These are phyloP conservation scores for Chrysosporium queenslandicum DNA, from an alignment of 2,329 filamentous ascomycete species.

Conservation along the genomic window DNA sequence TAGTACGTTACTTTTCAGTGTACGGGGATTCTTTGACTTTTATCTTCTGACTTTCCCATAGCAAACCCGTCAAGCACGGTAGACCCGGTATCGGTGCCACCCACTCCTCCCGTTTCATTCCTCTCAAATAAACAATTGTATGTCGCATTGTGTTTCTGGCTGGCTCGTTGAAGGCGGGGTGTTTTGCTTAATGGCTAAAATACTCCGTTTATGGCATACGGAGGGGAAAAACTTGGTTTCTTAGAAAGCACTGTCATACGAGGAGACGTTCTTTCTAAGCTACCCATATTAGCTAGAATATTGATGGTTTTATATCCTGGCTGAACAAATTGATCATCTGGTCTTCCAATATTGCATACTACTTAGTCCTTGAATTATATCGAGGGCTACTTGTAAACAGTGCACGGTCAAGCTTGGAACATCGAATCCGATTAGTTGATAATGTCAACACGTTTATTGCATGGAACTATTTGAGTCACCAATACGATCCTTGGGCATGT, in stretches of 20 bases:
- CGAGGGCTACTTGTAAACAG: too few species aligned
- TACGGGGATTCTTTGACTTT: conserved; percentile 29
- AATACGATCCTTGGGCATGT: too few species aligned
- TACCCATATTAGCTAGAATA: conserved; percentile 11
- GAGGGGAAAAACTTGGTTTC: not conserved
- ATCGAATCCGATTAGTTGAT: too few species aligned
- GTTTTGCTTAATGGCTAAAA: conserved; percentile 5
- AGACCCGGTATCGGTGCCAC: conserved; percentile 99
- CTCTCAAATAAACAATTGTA: conserved; percentile 71
- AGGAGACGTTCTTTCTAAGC: conserved; percentile 6
- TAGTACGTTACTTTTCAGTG: conserved; percentile 61
- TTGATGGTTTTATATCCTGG: conserved; percentile 13
- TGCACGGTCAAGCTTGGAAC: too few species aligned
- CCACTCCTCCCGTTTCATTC: conserved; percentile 99
- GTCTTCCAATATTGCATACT: conserved; percentile 5
- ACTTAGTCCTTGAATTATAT: too few species aligned
- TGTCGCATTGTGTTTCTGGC: conserved; percentile 14
- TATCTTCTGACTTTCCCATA: conserved; percentile 43
- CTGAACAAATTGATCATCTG: conserved; percentile 10
- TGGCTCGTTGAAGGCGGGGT: conserved; percentile 11
- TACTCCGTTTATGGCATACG: conserved; percentile 8
- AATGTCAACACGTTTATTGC: too few species aligned
- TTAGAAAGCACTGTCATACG: conserved; percentile 5
- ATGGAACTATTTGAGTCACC: too few species aligned
- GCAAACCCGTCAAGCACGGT: conserved; percentile 99